Evolutionary conservation across 441 rosid genomes (phyloP), one percentile per base, ranked within the genome.

Genomic region (Gossypium gossypioides): DNA sequence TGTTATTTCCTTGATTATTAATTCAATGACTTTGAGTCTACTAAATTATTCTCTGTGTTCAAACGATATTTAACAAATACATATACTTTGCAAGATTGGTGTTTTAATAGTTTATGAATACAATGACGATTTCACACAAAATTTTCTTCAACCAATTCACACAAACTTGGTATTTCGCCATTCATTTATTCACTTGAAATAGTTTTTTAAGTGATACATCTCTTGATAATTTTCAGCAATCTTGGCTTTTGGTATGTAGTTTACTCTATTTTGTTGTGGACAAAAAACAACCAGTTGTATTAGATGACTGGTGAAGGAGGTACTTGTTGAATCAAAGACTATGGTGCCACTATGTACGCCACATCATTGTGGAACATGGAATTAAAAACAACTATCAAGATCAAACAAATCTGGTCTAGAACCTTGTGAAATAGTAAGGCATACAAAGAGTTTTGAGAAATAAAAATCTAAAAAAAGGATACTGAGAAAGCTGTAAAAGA

Each of bases 1-100:
- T 46, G 66, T 29, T 65, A 56, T 76, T 56, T 15, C 9, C 48
- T 68, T 48, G 32, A 46, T 61, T 29, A 50, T 65, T 16, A 42
- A 44, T n/a, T 67, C 40, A 5, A 2, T 7, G n/a, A 5, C n/a
- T 51, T 27, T 48, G 32, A 57, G 57, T 50, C 27, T 61, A 24
- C 64, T 34, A 24, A 21, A 32, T 57, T 37, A 57, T 48, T 15
- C 21, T 58, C 6, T 12, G 21, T 19, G 16, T 44, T 52, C 51
- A 72, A 40, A 37, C 51, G 6, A 51, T 48, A 52, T 59, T 51
- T 32, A 68, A 50, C 25, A 50, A 27, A 50, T 50, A 42, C 0
- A 1, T 19, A 21, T 51, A 40, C 32, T 64, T 40, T 21, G 29
- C 13, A 42, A 40, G 48, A 4, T 40, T 12, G 32, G 54, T 64